These are phyloP conservation scores for Cladorrhinum samala DNA, from an alignment of 495 filamentous ascomycete genomes.

Conservation along the genomic window DNA sequence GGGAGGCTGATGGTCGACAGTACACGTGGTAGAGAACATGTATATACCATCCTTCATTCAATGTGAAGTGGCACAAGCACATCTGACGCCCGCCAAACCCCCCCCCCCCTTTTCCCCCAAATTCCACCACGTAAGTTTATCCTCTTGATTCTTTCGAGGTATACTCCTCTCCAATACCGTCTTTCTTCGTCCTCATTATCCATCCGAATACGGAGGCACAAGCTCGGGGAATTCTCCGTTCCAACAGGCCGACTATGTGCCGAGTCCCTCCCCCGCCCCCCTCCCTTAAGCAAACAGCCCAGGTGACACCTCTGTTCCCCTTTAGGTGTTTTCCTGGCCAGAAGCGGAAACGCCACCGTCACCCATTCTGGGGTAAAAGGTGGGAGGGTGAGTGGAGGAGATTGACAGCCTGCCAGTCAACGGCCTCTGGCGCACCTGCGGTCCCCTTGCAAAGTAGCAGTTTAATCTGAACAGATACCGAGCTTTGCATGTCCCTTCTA, in stretches of 20 bases:
- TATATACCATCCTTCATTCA: not conserved
- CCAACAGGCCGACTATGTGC: not conserved
- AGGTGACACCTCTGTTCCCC: not conserved
- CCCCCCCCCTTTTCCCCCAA: too few relatives aligned
- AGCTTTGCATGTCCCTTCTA: not conserved
- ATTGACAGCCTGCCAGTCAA: not conserved
- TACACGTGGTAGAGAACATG: not conserved
- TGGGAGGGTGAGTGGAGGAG: not conserved
- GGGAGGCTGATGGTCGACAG: not conserved
- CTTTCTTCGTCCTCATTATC: not conserved
- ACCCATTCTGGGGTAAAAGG: not conserved
- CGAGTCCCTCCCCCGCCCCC: not conserved
- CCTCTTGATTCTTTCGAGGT: not conserved
- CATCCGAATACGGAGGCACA: not conserved
- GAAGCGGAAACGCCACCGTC: not conserved
- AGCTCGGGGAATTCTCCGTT: not conserved
- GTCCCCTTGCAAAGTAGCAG: not conserved
- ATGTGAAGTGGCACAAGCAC: not conserved
- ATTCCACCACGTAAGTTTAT: too few relatives aligned
- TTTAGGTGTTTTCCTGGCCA: not conserved
- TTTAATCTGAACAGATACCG: not conserved
- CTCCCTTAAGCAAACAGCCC: not conserved
- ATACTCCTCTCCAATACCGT: not conserved
- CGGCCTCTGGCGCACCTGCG: not conserved
- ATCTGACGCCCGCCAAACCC: not conserved